phyloP scores from a whole-genome alignment of 2,329 filamentous ascomycete species.

The Epichloe brachyelytri region DNA sequence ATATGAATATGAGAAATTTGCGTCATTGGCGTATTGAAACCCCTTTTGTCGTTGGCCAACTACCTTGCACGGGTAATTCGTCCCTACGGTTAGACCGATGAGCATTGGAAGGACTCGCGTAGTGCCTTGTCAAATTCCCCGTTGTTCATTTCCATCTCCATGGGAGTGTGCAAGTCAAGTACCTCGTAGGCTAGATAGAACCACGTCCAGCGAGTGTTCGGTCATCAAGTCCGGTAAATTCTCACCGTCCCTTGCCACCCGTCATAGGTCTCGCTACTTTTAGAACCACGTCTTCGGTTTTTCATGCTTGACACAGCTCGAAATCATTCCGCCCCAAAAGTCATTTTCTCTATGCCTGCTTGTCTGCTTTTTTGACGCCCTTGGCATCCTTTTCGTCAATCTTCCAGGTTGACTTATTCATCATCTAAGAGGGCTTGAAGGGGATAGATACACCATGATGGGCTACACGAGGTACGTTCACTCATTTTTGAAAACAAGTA shows the following conservation, averaged over 20 bases:
- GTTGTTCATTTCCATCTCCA: too few species aligned
- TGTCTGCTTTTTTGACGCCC: not conserved
- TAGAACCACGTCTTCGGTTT: too few species aligned
- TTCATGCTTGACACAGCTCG: constrained; percentile 4
- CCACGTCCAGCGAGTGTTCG: too few species aligned
- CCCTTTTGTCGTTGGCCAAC: too few species aligned
- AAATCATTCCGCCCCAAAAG: not conserved
- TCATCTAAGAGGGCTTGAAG: not conserved
- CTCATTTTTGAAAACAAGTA: not conserved
- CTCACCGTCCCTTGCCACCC: not conserved
- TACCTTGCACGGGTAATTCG: too few species aligned
- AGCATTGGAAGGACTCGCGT: too few species aligned
- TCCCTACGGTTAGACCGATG: too few species aligned
- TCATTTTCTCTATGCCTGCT: not conserved
- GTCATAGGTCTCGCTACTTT: not conserved
- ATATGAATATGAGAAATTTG: constrained; percentile 14
- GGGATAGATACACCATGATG: too few species aligned
- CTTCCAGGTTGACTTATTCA: not conserved
- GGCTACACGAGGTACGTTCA: not conserved
- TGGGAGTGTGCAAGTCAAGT: too few species aligned
- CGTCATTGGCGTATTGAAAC: constrained; percentile 8
- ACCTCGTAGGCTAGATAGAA: too few species aligned
- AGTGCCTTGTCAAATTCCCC: too few species aligned
- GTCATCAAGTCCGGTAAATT: too few species aligned
- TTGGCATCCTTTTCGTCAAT: not conserved